Conservation (phyloP, 2,329 filamentous ascomycete species). For the Sporothrix dimorphospora region DNA sequence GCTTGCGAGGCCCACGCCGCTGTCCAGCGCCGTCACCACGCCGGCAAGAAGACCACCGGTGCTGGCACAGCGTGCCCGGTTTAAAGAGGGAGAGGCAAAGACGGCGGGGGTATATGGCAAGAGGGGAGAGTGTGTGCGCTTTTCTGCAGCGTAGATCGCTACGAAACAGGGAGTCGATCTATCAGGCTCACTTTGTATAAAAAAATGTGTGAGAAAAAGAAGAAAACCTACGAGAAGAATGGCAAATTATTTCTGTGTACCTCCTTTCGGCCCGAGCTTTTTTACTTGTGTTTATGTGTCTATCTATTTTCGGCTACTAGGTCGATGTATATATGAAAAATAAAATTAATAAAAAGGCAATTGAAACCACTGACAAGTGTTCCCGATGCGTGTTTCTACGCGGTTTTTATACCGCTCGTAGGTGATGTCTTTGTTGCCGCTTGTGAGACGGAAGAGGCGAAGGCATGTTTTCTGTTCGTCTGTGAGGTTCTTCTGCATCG, state of each 20-base stretch:
- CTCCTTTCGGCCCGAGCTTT: background rate
- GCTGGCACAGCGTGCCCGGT: background rate
- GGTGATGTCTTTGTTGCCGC: slow-evolving; percentile 16
- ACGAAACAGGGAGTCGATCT: background rate
- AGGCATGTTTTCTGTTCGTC: background rate
- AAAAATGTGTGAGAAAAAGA: slow-evolving; percentile 4
- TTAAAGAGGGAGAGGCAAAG: background rate
- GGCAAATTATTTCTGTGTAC: background rate
- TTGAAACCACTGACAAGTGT: slow-evolving; percentile 42
- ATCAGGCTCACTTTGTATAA: background rate
- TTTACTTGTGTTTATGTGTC: background rate
- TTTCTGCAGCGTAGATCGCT: slow-evolving; percentile 10
- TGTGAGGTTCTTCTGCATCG: background rate
- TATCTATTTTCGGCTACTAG: background rate
- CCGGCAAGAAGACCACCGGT: slow-evolving; percentile 23
- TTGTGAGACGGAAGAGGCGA: background rate
- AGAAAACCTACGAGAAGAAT: background rate
- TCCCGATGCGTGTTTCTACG: slow-evolving; percentile 35
- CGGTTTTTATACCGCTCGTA: slow-evolving; percentile 42
- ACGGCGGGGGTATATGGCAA: background rate
- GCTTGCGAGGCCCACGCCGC: background rate
- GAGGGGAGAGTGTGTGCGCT: background rate
- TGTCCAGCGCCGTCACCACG: slow-evolving; percentile 23
- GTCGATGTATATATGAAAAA: slow-evolving; percentile 9
- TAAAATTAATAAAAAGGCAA: background rate